Percentiles rank a stretch among this genome's conserved stretches.
phyloP scores from a whole-genome alignment of 73 alveolate species.

The Stentor coeruleus region DNA sequence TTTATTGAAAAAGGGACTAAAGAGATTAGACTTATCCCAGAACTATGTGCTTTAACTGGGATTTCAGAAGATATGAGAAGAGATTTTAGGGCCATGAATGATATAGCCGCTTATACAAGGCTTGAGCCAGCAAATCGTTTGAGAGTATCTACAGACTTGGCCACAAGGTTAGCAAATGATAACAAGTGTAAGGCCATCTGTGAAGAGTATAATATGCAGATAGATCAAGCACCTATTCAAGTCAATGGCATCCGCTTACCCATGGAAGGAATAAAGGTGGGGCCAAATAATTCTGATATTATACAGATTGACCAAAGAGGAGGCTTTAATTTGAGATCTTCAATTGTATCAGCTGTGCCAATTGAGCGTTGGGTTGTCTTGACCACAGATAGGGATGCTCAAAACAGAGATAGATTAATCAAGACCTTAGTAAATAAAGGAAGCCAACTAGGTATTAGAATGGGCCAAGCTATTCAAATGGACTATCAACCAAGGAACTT shows the following conservation, averaged over 20 bases:
- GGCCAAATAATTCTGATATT: not conserved
- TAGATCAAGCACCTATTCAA: not conserved
- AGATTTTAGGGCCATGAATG: slow-evolving; percentile 59
- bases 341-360: not conserved
- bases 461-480: not conserved
- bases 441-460: not conserved
- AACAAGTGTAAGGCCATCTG: not conserved
- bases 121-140: slow-evolving; percentile 5
- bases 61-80: slow-evolving; percentile 73
- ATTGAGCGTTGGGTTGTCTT: not conserved
- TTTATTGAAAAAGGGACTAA: not conserved
- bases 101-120: slow-evolving; percentile 34
- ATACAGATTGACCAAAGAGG: not conserved
- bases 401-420: not conserved
- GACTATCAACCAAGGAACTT: not conserved
- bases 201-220: not conserved
- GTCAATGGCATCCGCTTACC: not conserved
- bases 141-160: not conserved
- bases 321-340: not conserved
- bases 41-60: slow-evolving; percentile 79
- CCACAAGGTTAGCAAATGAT: not conserved
- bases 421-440: not conserved
- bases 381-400: not conserved
- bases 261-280: not conserved
- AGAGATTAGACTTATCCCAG: slow-evolving; percentile 49